These are phyloP conservation scores for Lichenothelia convexa DNA, from an alignment of 495 filamentous ascomycete species.

Conservation along the genomic window DNA sequence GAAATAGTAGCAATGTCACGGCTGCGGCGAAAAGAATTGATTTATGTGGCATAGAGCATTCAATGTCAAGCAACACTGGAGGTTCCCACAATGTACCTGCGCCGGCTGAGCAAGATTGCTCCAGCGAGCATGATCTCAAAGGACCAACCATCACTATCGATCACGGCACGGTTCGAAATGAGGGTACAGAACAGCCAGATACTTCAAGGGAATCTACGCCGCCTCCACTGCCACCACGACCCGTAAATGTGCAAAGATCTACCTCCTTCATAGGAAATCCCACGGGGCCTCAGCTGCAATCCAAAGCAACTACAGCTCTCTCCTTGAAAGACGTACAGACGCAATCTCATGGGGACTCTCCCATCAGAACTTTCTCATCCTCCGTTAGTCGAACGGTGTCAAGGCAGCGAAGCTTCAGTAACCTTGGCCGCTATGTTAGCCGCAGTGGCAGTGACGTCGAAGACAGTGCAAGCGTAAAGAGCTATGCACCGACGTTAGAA, in stretches of 20 bases:
- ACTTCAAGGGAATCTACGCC: not conserved
- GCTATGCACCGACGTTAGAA: conserved; percentile 58
- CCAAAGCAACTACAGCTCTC: conserved; percentile 66
- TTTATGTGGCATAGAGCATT: too few species aligned
- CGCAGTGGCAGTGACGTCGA: conserved; percentile 43
- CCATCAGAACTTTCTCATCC: not conserved
- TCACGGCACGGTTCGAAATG: too few species aligned
- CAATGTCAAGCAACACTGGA: too few species aligned
- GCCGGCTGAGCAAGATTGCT: too few species aligned
- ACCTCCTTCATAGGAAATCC: too few species aligned
- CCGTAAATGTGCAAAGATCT: not conserved
- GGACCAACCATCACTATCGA: too few species aligned
- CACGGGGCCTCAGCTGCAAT: conserved; percentile 38
- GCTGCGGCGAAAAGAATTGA: too few species aligned
- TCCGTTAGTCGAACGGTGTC: conserved; percentile 19
- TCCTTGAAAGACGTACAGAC: conserved; percentile 61
- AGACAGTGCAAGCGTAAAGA: conserved; percentile 69
- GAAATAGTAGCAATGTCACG: too few species aligned
- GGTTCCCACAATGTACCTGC: too few species aligned
- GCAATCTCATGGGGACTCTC: conserved; percentile 38
- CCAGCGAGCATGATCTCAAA: too few species aligned
- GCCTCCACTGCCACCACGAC: not conserved
- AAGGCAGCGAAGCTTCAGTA: conserved; percentile 21
- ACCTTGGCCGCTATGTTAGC: conserved; percentile 29
- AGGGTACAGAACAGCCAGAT: too few species aligned